Evolutionary conservation across 768 basidiomycete genomes (phyloP), one percentile per base, ranked within the genome.

Genomic region (Leccinum imitatum): DNA sequence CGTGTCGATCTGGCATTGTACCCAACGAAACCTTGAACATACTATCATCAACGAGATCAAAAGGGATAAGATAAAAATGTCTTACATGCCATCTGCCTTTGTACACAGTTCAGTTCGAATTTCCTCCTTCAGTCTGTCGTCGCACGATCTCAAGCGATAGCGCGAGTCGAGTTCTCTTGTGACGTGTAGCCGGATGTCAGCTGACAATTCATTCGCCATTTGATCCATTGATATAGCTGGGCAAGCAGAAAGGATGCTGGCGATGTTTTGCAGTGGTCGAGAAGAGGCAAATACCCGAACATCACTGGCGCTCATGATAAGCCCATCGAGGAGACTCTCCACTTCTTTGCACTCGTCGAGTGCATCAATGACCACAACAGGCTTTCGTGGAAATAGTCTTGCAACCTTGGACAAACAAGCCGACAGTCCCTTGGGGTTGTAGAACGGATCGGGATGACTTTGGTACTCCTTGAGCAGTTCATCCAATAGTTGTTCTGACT

Each of bases 61-160:
- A n/a, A 9, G 6, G 17, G 7, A 10, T 13, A n/a, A 6, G 8
- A 41, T 14, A 6, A 33, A 17, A 1, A 14, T 7, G 5, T 4
- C 68, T 41, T 46, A 70, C 69, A 69, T 69, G n/a, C 69, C 69
- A 19, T 66, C 64, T 8, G 68, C 60, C 19, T 53, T 58, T 2
- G 25, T 27, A 39, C 54, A 59, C 14, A 71, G 21, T 3, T 23
- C 7, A 0, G 17, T 51, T 21, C 14, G 50, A 6, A 71, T 62
- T 2, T 66, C 61, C 1, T 53, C 35, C 14, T 59, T 64, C 9
- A 70, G 4, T 4, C 27, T 13, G 6, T 3, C 23, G 1, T 60
- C 13, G 2, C 68, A 53, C 8, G 10, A 19, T 31, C 58, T 55
- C 41, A 70, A 33, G 7, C 37, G 60, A 25, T 11, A 6, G 2